Evolutionary conservation across 495 filamentous ascomycete species (phyloP), one percentile per base, ranked within the genome.

Genomic region (Neurospora sp.): DNA sequence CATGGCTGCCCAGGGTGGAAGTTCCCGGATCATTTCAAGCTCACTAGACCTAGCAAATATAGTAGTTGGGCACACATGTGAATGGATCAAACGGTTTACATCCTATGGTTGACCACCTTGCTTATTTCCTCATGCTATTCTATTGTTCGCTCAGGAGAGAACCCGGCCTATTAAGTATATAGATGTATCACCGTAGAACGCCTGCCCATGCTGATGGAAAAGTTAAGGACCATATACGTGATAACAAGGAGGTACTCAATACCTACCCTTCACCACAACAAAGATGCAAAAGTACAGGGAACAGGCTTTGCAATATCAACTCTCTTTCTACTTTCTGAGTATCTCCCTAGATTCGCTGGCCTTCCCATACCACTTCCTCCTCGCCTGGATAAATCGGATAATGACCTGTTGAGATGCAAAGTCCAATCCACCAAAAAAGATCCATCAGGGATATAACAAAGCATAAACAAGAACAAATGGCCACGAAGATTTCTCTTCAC

Each of bases 381-480:
- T 38, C 70, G 40, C 40, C 37, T 10, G 42, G 37, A 68, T 68
- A 70, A 22, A 39, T 71, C 41, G 69, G 39, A 65, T 45, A 12
- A 71, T 73, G 44, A n/a, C 10, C 72, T 27, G 20, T 38, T 37
- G 20, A 59, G 14, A 65, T 65, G 53, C 53, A 73, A 70, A 48
- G 48, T 53, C 61, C 72, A 39, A 27, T 22, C 69, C 45, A 40
- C 44, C 42, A 71, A 68, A 40, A 42, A 40, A 45, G 35, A n/a
- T 40, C 61, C 72, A 70, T 40, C 17, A 41, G 40, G 39, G 39
- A 72, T 72, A 40, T 37, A 70, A 40, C 20, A 59, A 73, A 69
- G 38, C 61, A 69, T 41, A 74, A 70, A 75, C 69, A 42, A 40
- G 69, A 48, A 74, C 40, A 69, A 37, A 75, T 71, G 70, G 71